Conservation (phyloP, 148 eudicot genomes). For the Chenopodium album region DNA sequence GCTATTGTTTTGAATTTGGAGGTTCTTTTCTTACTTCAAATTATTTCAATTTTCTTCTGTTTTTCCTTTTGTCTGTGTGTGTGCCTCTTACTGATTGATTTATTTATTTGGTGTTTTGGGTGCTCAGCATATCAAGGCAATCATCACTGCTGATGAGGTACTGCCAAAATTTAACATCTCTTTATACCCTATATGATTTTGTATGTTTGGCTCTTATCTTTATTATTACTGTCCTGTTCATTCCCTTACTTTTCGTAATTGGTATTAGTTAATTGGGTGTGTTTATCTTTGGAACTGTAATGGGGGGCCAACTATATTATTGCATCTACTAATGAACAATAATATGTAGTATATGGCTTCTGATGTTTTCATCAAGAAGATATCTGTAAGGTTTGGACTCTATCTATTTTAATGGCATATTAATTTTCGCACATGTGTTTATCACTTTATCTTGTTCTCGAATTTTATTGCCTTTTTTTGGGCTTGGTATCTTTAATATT, state of each 20-base stretch:
- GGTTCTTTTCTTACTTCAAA: constrained; percentile 30
- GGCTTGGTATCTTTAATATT: background rate
- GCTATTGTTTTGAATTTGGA: constrained; percentile 86
- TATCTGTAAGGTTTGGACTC: background rate
- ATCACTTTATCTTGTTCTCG: background rate
- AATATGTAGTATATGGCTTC: background rate
- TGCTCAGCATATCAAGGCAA: constrained; percentile 82
- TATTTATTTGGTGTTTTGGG: background rate
- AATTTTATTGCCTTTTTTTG: background rate
- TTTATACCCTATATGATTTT: background rate
- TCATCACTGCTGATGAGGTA: constrained; percentile 85
- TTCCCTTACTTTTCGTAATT: background rate
- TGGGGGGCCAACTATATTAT: background rate
- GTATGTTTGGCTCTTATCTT: background rate
- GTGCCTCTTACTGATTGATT: background rate
- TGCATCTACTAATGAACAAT: background rate
- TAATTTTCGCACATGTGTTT: background rate
- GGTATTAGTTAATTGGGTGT: background rate
- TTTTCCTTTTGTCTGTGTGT: background rate
- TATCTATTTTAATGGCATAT: background rate
- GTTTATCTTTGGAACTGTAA: background rate
- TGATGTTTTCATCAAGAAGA: background rate
- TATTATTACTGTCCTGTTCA: too few relatives aligned
- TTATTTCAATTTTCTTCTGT: background rate
- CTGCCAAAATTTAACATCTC: background rate